phyloP scores from a whole-genome alignment of 306 rosid genomes.

The Macrotyloma uniflorum region DNA sequence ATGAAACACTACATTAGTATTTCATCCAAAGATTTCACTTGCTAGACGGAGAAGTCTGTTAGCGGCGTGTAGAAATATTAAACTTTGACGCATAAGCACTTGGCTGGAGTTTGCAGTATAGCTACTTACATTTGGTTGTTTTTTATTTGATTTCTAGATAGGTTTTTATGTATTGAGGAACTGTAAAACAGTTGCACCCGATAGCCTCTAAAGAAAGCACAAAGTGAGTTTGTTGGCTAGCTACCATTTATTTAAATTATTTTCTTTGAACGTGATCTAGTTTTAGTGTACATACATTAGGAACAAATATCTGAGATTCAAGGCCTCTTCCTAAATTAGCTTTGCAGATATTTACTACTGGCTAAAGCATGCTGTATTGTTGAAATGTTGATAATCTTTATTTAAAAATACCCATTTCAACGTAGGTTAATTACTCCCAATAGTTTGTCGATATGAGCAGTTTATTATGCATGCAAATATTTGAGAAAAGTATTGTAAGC shows the following conservation, averaged over 20 bases:
- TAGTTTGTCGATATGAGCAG: no score
- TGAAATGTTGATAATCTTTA: neutral
- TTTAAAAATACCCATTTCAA: neutral
- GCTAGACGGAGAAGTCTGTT: conserved; percentile 14
- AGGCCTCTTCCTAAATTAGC: neutral
- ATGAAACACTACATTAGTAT: conserved; percentile 37
- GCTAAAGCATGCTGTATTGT: neutral
- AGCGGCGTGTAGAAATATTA: conserved; percentile 16
- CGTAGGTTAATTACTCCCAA: neutral
- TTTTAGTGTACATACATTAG: conserved; percentile 30
- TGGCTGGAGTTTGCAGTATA: conserved; percentile 33
- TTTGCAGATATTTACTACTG: neutral
- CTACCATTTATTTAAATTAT: neutral
- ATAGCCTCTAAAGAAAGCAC: conserved; percentile 44
- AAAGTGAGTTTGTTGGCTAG: conserved; percentile 22
- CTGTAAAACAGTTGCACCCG: conserved; percentile 16
- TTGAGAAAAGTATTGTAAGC: no score
- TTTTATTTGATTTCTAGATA: neutral
- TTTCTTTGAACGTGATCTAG: neutral
- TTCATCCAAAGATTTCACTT: neutral
- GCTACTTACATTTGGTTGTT: neutral
- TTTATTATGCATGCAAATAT: no score
- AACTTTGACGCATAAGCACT: conserved; percentile 7
- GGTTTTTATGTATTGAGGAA: conserved; percentile 15
- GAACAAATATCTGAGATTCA: neutral